Base-by-base conservation (phyloP, 2,329 filamentous ascomycete species). In the Fusarium brevicatenulatum region DNA sequence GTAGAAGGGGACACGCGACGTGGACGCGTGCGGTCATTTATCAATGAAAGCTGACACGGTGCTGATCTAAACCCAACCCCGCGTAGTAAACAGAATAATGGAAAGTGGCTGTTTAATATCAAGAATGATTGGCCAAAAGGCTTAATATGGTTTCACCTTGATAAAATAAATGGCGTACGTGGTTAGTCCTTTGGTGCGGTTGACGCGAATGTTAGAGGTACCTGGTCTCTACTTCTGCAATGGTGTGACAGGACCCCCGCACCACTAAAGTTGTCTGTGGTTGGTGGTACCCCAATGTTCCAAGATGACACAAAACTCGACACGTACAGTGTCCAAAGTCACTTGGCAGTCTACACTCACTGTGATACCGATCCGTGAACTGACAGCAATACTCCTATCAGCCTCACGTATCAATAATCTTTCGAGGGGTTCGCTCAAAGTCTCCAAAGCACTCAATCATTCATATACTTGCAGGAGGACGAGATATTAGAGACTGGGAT, bases 311-410 rank as follows among this genome's bases (percentile, higher is more conserved):
- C 40, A 9, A n/a, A 42, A 7, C 40, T 42, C 15, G 40, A 42
- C 40, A 42, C n/a, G 40, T 23, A 43, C 40, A 43, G 40, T 43
- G 40, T 23, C 40, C 15, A 43, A 43, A 23, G 40, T 43, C n/a
- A 23, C 40, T 23, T 16, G n/a, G 40, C n/a, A 16, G n/a, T 43
- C 9, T 43, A 23, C 15, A 23, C 6, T 16, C 15, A 43, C n/a
- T 43, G n/a, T 23, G 40, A 16, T 43, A 39, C 37, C 37, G 19
- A 21, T 15, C 40, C 39, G 21, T 32, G 30, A 30, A 11, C 28
- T 40, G 15, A 10, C 40, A 23, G 0, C 21, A 23, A 4, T 3
- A 6, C 5, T 15, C 21, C 39, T 42, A 9, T 42, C 4, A 15
- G 12, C 15, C 4, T 40, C 36, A 37, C 28, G 28, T 30, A 30